A percentile compares a stretch with the other conserved stretches of the same genome.
Conservation (phyloP, 2,329 filamentous ascomycete genomes). For the Aspergillus fructus region DNA sequence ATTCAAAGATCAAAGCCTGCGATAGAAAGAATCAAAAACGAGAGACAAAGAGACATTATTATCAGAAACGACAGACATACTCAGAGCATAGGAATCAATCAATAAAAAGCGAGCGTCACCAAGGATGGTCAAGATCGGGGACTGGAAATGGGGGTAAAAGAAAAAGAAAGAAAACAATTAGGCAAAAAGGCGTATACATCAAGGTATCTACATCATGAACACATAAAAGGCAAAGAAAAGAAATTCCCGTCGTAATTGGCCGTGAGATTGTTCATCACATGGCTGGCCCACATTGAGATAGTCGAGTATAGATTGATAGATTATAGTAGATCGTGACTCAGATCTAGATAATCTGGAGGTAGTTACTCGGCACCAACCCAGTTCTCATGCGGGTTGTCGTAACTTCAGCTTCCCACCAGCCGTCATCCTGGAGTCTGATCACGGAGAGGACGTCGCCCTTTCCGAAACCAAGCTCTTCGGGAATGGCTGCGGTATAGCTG, state of each 20-base stretch:
- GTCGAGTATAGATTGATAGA: neutral
- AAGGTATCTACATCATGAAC: slow-evolving; percentile 24
- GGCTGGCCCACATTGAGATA: neutral
- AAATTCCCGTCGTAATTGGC: slow-evolving; percentile 16
- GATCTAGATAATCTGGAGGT: slow-evolving; percentile 57
- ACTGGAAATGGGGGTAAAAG: neutral
- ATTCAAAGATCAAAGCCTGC: neutral
- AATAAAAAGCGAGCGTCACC: neutral
- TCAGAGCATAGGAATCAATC: neutral
- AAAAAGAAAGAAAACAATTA: neutral
- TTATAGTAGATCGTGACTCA: neutral
- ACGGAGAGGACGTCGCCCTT: slow-evolving; percentile 93
- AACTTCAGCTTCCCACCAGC: slow-evolving; percentile 98
- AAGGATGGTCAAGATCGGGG: neutral
- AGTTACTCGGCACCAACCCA: slow-evolving; percentile 67
- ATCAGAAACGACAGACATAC: slow-evolving; percentile 7
- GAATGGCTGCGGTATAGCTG: slow-evolving; percentile 89
- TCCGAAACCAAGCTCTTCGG: slow-evolving; percentile 86
- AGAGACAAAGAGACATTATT: neutral
- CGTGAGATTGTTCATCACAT: slow-evolving; percentile 22
- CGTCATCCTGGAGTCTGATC: slow-evolving; percentile 88
- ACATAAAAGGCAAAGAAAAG: slow-evolving; percentile 13
- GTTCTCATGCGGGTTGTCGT: slow-evolving; percentile 54
- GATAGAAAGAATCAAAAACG: neutral
- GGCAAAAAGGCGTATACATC: neutral